Percentiles rank a stretch among this genome's conserved stretches.
phyloP scores from a whole-genome alignment of 2,329 filamentous ascomycete species.

The Tolypocladium endophyticum region DNA sequence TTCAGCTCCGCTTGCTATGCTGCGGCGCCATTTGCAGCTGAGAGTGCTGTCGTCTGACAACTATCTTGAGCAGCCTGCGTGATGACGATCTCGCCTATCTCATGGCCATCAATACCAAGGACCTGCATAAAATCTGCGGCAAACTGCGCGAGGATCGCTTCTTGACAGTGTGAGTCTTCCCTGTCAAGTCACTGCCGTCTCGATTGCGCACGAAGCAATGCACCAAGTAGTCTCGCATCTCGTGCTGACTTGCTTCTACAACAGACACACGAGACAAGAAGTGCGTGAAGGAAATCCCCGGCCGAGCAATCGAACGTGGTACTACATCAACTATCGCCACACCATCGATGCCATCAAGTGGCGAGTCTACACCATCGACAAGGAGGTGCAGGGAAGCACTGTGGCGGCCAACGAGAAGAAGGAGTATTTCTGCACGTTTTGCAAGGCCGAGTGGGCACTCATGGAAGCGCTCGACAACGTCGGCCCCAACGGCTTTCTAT shows the following conservation, averaged over 20 bases:
- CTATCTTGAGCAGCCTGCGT: constrained; percentile 64
- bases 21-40: not conserved
- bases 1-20: not conserved
- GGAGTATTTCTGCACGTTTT: constrained; percentile 77
- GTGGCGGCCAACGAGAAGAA: constrained; percentile 78
- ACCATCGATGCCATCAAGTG: constrained; percentile 96
- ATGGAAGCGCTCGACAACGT: constrained; percentile 78
- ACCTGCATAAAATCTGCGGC: constrained; percentile 80
- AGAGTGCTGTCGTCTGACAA: not conserved
- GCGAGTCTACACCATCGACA: constrained; percentile 78
- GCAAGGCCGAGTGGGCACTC: constrained; percentile 76
- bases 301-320: constrained; percentile 82
- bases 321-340: constrained; percentile 90
- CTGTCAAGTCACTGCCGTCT: not conserved
- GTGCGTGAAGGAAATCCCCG: constrained; percentile 71
- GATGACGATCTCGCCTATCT: constrained; percentile 82
- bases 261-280: constrained; percentile 54
- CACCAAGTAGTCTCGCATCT: not conserved
- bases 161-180: constrained; percentile 56
- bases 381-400: constrained; percentile 75
- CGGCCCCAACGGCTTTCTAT: constrained; percentile 64
- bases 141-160: constrained; percentile 79
- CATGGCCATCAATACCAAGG: constrained; percentile 82
- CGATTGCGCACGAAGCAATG: not conserved
- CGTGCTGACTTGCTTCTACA: constrained; percentile 38